These are phyloP conservation scores for Lepidopterella palustris DNA, from an alignment of 495 filamentous ascomycete species.

Conservation along the genomic window DNA sequence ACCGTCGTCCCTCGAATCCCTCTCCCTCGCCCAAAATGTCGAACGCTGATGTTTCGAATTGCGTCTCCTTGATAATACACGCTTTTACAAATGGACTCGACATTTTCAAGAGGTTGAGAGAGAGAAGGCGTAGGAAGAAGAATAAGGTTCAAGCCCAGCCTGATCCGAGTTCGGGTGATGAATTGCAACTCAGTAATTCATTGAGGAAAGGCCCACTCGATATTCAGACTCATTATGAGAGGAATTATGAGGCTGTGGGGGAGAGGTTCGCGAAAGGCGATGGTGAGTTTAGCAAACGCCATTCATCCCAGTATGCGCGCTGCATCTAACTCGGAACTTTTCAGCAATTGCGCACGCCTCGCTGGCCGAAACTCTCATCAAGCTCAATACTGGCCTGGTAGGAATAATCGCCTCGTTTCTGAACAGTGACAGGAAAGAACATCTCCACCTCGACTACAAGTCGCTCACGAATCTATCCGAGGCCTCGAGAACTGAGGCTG, in stretches of 20 bases:
- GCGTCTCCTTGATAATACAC: slow-evolving; percentile 25
- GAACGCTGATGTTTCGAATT: slow-evolving; percentile 13
- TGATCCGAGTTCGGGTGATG: slow-evolving; percentile 7
- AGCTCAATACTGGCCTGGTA: slow-evolving; percentile 40
- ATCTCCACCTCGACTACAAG: slow-evolving; percentile 34
- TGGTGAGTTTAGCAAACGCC: slow-evolving; percentile 22
- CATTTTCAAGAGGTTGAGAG: slow-evolving; percentile 27
- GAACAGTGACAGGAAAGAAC: slow-evolving; percentile 24
- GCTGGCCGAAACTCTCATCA: slow-evolving; percentile 36
- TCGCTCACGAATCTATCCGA: slow-evolving; percentile 37
- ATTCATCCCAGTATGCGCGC: background rate
- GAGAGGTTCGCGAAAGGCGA: slow-evolving; percentile 34
- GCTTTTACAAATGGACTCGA: slow-evolving; percentile 28
- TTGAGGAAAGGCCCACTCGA: slow-evolving; percentile 32
- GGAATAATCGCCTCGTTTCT: slow-evolving; percentile 38
- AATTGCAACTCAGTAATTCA: slow-evolving; percentile 30
- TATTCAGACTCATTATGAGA: slow-evolving; percentile 31
- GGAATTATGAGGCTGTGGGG: slow-evolving; percentile 23
- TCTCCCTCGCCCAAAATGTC: slow-evolving; percentile 1
- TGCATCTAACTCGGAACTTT: background rate
- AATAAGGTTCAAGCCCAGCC: slow-evolving; percentile 5
- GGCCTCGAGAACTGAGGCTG: slow-evolving; percentile 32
- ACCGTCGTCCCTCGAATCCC: background rate
- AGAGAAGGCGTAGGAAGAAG: slow-evolving; percentile 25
- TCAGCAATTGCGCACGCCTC: slow-evolving; percentile 34